Evolutionary conservation across 116 monocot species (phyloP), one percentile per base, ranked within the genome.

Genomic region (Trichopus zeylanicus): DNA sequence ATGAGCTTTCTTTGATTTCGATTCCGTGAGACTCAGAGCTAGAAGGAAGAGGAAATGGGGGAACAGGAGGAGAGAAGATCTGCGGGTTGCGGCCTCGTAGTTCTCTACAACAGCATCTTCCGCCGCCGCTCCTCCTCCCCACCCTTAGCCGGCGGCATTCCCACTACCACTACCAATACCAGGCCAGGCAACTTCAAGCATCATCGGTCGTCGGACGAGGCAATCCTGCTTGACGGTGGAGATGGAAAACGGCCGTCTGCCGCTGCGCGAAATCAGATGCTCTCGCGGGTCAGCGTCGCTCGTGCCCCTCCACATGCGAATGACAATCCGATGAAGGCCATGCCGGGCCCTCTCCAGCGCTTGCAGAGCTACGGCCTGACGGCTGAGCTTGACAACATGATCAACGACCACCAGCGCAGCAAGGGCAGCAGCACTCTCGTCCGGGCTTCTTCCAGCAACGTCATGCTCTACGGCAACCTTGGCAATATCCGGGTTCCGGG

Each of bases 401-500:
- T 89, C 75, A 46, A 78, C 35, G 89, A 89, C 38, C 74, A 77
- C 75, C 83, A 83, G 66, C 73, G 72, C 29, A 52, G 66, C 61
- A 80, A 80, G 57, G 70, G 70, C 15, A 74, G 74, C 68, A 74
- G 52, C 34, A 66, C 65, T 37, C 73, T 83, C 8, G 64, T 88
- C 63, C 79, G 87, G n/a, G 87, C 87, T 5, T 75, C 83, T 1
- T 83, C 88, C 5, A 76, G 83, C 56, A 88, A 88, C 37, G 78
- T 88, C 46, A 88, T 88, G 83, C 70, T 88, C 35, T 72, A 63
- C 37, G 68, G 88, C 15, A 79, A 76, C 63, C 28, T 88, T 28
- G 88, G 88, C 11, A 88, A 88, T 48, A 64, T 88, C 57, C 73
- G 76, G 1, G 70, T 54, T 1, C 71, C 74, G 1, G 75, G 75